Base-by-base conservation (phyloP, 2,329 filamentous ascomycete genomes). In the Ascochyta clinopodiicola region DNA sequence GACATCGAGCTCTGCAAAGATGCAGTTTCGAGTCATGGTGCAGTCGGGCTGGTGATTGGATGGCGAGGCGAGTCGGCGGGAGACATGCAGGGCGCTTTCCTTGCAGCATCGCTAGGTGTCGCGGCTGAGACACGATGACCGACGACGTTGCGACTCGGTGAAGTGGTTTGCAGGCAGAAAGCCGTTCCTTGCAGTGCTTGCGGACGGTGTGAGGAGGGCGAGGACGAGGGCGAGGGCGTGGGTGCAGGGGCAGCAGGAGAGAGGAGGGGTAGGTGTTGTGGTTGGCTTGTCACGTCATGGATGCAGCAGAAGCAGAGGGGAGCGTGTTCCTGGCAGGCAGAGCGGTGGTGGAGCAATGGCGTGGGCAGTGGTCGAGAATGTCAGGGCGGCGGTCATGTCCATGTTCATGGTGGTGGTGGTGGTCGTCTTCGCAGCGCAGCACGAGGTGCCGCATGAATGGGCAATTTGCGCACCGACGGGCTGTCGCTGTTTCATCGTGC, bases 51-150 rank as follows among this genome's bases (percentile, higher is more conserved):
- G 37, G 25, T 51, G 38, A 64, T 61, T 62, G 59, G 61, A 44
- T 24, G 31, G 13, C 13, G 36, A 47, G 48, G 50, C 58, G 60
- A 63, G 46, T 25, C 32, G 42, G 21, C 46, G 52, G 56, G 53
- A 56, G 43, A 38, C 32, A 56, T 64, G 62, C 63, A 66, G 60
- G 62, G 62, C 59, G 52, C 10, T 54, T 45, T 51, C 57, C 61
- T 62, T 63, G 49, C 57, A 57, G 62, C 52, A 38, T 31, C 29
- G 17, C 17, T 17, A 17, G 29, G 29, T 31, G 12, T 36, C 17
- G 50, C 27, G 56, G 58, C 59, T 64, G 60, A 63, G 62, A 65
- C 60, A 60, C 32, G 47, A 37, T 45, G 46, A 55, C 49, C 38
- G 47, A 42, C 53, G 43, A 45, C 38, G 36, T 54, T 37, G 51